Conservation (phyloP, 179 eudicot genomes). For the Spergularia azorica region DNA sequence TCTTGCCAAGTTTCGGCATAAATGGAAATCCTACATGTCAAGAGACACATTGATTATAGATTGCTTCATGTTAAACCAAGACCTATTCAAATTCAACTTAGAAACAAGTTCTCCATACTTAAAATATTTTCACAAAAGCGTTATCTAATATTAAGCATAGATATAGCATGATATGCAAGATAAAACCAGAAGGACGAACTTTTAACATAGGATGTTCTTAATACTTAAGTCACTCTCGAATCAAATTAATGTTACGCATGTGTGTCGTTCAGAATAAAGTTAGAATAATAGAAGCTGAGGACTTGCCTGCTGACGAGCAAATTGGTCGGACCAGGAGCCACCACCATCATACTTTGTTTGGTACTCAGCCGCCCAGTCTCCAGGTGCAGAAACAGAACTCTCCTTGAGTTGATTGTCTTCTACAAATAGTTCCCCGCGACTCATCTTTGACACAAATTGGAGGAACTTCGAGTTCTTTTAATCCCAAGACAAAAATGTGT, state of each 20-base stretch:
- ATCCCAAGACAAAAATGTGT: slow-evolving; percentile 14
- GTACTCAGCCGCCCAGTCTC: slow-evolving; percentile 89
- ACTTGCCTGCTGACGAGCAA: slow-evolving; percentile 67
- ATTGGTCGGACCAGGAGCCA: slow-evolving; percentile 78
- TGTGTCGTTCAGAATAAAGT: background rate
- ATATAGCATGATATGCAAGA: background rate
- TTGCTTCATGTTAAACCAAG: too few relatives aligned
- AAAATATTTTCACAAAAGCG: background rate
- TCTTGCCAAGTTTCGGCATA: too few relatives aligned
- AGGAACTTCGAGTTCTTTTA: slow-evolving; percentile 90
- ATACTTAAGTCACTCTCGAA: background rate
- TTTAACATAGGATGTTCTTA: background rate
- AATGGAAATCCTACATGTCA: too few relatives aligned
- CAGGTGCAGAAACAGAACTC: slow-evolving; percentile 53
- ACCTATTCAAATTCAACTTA: too few relatives aligned
- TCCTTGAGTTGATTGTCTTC: slow-evolving; percentile 91
- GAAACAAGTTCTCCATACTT: background rate
- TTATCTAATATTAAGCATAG: background rate
- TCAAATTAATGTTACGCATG: background rate
- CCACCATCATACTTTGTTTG: slow-evolving; percentile 61
- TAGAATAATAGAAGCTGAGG: slow-evolving; percentile 8
- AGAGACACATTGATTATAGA: too few relatives aligned
- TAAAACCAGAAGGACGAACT: background rate
- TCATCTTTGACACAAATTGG: slow-evolving; percentile 98
- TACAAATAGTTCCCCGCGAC: slow-evolving; percentile 84